Evolutionary conservation across 1,284 basidiomycete species (phyloP).

Genomic region (Anthracocystis walkeri): DNA sequence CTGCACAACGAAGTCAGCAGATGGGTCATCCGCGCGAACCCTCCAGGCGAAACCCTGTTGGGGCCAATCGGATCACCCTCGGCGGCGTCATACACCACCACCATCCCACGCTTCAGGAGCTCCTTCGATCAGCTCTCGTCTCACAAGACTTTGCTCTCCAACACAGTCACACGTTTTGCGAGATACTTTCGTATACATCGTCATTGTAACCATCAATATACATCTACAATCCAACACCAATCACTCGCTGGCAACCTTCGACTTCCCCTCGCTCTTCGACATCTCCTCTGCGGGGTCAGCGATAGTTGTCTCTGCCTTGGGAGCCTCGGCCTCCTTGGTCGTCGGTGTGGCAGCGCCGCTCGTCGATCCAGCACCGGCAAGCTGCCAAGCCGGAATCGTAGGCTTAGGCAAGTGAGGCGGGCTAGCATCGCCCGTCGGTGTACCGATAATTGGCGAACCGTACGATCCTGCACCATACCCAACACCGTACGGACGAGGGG

Average conservation of each 20-base stretch:
- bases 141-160: background rate
- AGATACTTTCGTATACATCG: background rate
- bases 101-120: no score
- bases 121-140: background rate
- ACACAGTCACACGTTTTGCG: background rate
- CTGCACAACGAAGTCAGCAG: constrained; percentile 90
- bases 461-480: constrained; percentile 36
- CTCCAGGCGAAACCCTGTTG: constrained; percentile 90
- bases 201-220: background rate
- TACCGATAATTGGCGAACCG: constrained; percentile 48
- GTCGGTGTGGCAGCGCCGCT: constrained; percentile 12
- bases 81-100: constrained; percentile 97
- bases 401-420: constrained; percentile 59
- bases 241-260: constrained; percentile 33
- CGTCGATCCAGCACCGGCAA: constrained; percentile 48
- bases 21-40: constrained; percentile 98
- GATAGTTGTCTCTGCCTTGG: constrained; percentile 23
- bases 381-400: constrained; percentile 67
- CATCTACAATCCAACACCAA: background rate
- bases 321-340: constrained; percentile 23
- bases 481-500: constrained; percentile 34
- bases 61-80: constrained; percentile 90
- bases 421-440: constrained; percentile 42
- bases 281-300: constrained; percentile 49
- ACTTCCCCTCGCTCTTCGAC: constrained; percentile 41